These are phyloP conservation scores for Plasmopara viticola DNA, from an alignment of 352 stramenopile genomes.

Conservation along the genomic window DNA sequence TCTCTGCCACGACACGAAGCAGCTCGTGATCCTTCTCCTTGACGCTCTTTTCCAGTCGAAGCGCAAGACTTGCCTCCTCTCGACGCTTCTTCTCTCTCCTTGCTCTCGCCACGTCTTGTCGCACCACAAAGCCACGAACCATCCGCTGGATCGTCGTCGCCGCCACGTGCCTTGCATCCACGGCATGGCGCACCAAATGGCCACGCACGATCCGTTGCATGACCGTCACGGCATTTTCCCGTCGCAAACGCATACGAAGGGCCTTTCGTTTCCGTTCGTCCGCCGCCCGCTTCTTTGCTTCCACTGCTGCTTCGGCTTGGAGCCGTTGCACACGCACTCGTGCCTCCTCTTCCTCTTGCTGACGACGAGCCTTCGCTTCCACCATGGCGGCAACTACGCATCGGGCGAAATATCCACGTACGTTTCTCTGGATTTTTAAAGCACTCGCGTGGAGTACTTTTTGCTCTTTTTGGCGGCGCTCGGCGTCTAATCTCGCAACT, in stretches of 20 bases:
- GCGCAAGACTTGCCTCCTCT: slow-evolving; percentile 21
- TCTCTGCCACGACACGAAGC: slow-evolving; percentile 27
- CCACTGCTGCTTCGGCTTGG: slow-evolving; percentile 30
- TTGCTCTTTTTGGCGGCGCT: slow-evolving; percentile 33
- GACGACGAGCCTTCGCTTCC: slow-evolving; percentile 29
- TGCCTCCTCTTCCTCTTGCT: slow-evolving; percentile 41
- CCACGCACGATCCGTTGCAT: slow-evolving; percentile 37
- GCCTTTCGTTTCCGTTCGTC: slow-evolving; percentile 34
- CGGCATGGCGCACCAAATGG: slow-evolving; percentile 15
- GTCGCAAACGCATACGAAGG: slow-evolving; percentile 22
- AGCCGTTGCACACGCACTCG: slow-evolving; percentile 25
- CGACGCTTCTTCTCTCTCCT: slow-evolving; percentile 9
- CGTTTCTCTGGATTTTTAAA: slow-evolving; percentile 36
- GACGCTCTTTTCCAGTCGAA: slow-evolving; percentile 25
- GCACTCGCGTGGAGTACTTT: slow-evolving; percentile 28
- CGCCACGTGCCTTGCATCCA: slow-evolving; percentile 19
- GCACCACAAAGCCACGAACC: not conserved
- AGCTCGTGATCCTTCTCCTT: slow-evolving; percentile 23
- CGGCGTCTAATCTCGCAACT: slow-evolving; percentile 24
- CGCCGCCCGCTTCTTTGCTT: slow-evolving; percentile 20
- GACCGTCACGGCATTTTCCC: slow-evolving; percentile 21
- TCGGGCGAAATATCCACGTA: slow-evolving; percentile 43
- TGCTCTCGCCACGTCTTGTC: slow-evolving; percentile 11
- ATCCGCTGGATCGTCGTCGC: not conserved
- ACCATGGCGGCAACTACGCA: slow-evolving; percentile 32